Evolutionary conservation across 169 alveolate species (phyloP).

Genomic region (Eimeria maxima): DNA sequence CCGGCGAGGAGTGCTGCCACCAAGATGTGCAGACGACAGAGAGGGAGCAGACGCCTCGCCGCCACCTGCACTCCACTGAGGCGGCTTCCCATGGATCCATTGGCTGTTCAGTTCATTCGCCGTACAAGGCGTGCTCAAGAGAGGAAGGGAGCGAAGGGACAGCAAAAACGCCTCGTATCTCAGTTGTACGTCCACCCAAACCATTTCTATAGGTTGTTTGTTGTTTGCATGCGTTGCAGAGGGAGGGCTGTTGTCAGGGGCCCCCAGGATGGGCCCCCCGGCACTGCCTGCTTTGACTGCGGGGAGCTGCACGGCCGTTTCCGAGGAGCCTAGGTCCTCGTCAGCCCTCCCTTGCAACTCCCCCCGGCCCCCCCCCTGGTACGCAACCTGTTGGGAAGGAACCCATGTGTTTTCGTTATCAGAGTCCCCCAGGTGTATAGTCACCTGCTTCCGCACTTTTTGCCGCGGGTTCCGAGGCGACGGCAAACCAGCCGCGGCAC

Average conservation of each 20-base stretch:
- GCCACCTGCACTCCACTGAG: neutral
- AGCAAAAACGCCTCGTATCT: slow-evolving; percentile 52
- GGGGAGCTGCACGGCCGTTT: slow-evolving; percentile 79
- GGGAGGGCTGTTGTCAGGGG: slow-evolving; percentile 62
- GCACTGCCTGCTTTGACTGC: slow-evolving; percentile 74
- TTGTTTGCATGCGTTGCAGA: neutral
- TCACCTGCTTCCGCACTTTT: slow-evolving; percentile 58
- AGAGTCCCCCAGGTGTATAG: slow-evolving; percentile 58
- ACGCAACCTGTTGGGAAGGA: neutral
- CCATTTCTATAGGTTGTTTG: slow-evolving; percentile 28
- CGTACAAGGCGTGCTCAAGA: neutral
- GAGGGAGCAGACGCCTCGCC: slow-evolving; percentile 1
- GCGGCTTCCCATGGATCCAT: neutral
- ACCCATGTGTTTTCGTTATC: neutral
- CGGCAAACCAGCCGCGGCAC: neutral
- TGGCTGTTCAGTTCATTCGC: neutral
- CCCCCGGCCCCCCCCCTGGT: slow-evolving; percentile 84
- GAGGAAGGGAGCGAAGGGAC: slow-evolving; percentile 63
- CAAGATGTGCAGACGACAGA: neutral
- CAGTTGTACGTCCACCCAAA: slow-evolving; percentile 63
- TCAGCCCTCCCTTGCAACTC: slow-evolving; percentile 81
- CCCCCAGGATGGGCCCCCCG: slow-evolving; percentile 47
- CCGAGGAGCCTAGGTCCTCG: neutral
- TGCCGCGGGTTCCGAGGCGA: neutral
- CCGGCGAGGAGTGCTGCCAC: neutral